Percentiles rank a stretch among this genome's conserved stretches.
These are phyloP conservation scores for Anisogramma anomala DNA, from an alignment of 2,329 filamentous ascomycete species.

Conservation along the genomic window DNA sequence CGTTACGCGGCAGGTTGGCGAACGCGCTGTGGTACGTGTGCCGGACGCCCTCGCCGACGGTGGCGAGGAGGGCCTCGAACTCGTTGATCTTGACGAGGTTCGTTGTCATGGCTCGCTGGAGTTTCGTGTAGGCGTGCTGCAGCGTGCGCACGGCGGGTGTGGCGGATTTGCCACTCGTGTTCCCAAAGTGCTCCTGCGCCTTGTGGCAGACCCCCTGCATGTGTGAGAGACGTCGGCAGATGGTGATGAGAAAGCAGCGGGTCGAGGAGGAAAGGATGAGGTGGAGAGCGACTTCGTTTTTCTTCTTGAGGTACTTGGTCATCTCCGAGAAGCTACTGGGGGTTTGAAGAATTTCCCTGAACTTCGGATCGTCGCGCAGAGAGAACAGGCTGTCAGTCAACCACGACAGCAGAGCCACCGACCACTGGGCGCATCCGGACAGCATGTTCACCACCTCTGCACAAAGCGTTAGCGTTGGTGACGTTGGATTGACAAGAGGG, in stretches of 20 bases:
- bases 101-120: slow-evolving; percentile 38
- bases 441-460: slow-evolving; percentile 61
- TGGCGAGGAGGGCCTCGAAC: slow-evolving; percentile 49
- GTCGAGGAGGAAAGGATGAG: slow-evolving; percentile 63
- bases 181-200: slow-evolving; percentile 40
- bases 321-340: slow-evolving; percentile 37
- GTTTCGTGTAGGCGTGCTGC: slow-evolving; percentile 43
- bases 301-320: slow-evolving; percentile 38
- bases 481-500: not conserved
- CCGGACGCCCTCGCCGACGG: slow-evolving; percentile 38
- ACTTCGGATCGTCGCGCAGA: slow-evolving; percentile 40
- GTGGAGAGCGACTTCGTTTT: slow-evolving; percentile 48
- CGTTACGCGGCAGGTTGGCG: slow-evolving; percentile 34
- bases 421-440: slow-evolving; percentile 68
- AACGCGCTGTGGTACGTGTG: slow-evolving; percentile 36
- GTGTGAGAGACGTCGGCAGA: slow-evolving; percentile 52
- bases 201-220: slow-evolving; percentile 39
- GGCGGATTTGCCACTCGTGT: slow-evolving; percentile 19
- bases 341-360: slow-evolving; percentile 36
- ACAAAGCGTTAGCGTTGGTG: not conserved
- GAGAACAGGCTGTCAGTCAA: slow-evolving; percentile 47
- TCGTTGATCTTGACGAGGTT: slow-evolving; percentile 47
- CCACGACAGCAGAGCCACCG: slow-evolving; percentile 57
- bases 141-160: slow-evolving; percentile 33
- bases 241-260: slow-evolving; percentile 58